phyloP scores from a whole-genome alignment of 75 land plant species.

The Pinus albicaulis region DNA sequence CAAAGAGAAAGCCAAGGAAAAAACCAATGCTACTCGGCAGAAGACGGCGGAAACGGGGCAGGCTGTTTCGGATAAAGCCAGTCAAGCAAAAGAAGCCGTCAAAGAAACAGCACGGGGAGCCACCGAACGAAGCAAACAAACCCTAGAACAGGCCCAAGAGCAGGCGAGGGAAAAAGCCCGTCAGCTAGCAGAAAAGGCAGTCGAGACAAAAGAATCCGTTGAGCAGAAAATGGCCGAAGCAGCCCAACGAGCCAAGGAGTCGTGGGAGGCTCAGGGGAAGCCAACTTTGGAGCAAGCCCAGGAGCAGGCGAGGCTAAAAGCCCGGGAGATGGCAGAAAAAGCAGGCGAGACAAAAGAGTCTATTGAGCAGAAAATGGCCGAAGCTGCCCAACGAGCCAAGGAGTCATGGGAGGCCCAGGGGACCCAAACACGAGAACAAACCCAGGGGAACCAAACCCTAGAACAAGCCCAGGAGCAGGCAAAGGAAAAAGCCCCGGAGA shows the following conservation, averaged over 20 bases:
- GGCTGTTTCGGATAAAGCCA: not conserved
- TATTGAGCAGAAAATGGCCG: not conserved
- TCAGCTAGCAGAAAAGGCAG: not conserved
- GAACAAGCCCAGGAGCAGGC: no score
- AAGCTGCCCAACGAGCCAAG: not conserved
- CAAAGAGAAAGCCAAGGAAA: not conserved
- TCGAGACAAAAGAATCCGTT: not conserved
- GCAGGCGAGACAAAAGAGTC: conserved; percentile 6
- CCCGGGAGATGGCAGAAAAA: not conserved
- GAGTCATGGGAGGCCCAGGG: not conserved
- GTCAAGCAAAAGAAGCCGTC: not conserved
- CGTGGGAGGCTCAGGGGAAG: not conserved
- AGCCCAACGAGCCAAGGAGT: not conserved
- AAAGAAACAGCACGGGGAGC: not conserved
- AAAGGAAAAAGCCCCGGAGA: not conserved
- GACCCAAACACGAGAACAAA: not conserved
- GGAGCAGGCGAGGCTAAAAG: no score
- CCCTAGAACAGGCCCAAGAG: not conserved
- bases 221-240: not conserved
- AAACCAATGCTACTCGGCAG: not conserved
- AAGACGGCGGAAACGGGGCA: not conserved
- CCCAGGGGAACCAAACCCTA: not conserved
- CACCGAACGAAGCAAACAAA: not conserved
- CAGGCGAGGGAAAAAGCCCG: not conserved
- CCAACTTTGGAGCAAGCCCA: no score